A percentile compares a stretch with the other conserved stretches of the same genome.
phyloP scores from a whole-genome alignment of 106 monocot genomes.

The Iris macrosiphon region DNA sequence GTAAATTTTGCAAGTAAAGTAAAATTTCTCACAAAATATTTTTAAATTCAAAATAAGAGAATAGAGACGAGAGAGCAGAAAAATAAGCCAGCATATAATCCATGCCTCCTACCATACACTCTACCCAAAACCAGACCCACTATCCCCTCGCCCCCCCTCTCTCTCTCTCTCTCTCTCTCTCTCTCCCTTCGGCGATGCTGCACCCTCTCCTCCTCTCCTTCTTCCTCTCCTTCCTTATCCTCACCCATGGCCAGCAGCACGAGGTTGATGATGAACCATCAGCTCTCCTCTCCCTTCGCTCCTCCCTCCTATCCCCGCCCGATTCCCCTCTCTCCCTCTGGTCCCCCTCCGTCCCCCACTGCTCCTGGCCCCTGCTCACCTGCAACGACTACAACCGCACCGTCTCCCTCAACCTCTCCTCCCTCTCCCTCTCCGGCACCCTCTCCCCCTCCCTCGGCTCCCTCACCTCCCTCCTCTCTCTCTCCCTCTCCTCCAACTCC shows the following conservation, averaged over 20 bases:
- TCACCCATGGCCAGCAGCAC: neutral
- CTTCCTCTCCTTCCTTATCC: neutral
- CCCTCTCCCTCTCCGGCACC: conserved; percentile 50
- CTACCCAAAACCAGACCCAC: too few species aligned
- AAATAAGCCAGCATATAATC: too few species aligned
- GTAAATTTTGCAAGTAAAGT: too few species aligned
- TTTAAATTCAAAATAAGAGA: too few species aligned
- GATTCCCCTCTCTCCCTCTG: neutral
- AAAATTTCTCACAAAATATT: too few species aligned
- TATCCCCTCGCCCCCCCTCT: too few species aligned
- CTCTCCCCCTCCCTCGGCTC: conserved; percentile 32
- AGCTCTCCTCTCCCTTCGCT: neutral
- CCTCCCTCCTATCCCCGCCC: neutral
- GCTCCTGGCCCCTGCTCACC: conserved; percentile 5
- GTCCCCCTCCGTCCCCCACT: conserved; percentile 10
- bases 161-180: neutral
- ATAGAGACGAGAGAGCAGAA: too few species aligned
- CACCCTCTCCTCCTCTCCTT: neutral
- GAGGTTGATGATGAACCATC: neutral
- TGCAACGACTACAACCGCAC: conserved; percentile 14
- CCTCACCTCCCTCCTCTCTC: conserved; percentile 29
- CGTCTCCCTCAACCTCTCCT: conserved; percentile 43
- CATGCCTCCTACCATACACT: too few species aligned
- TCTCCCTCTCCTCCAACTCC: conserved; percentile 41
- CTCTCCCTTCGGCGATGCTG: neutral